phyloP scores from a whole-genome alignment of 2,329 filamentous ascomycete genomes.

The Tolypocladium inflatum region DNA sequence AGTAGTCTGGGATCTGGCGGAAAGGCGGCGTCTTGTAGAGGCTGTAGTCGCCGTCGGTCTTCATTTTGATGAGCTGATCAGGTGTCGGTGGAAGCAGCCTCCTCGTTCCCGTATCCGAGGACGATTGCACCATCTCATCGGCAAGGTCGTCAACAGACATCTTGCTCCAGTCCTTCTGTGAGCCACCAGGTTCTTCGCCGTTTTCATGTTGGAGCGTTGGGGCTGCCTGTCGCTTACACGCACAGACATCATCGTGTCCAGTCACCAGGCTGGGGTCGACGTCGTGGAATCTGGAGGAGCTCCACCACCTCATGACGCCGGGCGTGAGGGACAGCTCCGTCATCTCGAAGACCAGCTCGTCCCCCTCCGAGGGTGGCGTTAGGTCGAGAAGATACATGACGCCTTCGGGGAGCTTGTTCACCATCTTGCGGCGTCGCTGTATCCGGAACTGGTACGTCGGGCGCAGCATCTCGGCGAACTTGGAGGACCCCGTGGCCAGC shows the following conservation, averaged over 20 bases:
- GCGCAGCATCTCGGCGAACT: slow-evolving; percentile 35
- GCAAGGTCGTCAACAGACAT: not conserved
- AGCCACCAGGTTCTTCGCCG: not conserved
- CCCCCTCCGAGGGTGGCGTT: slow-evolving; percentile 51
- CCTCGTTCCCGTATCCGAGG: not conserved
- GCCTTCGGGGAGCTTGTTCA: slow-evolving; percentile 25
- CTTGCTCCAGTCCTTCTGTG: not conserved
- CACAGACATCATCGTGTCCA: slow-evolving; percentile 33
- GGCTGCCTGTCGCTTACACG: slow-evolving; percentile 11
- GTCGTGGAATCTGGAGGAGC: slow-evolving; percentile 21
- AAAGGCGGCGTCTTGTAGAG: slow-evolving; percentile 16
- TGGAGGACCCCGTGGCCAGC: slow-evolving; percentile 32
- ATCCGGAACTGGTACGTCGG: slow-evolving; percentile 30
- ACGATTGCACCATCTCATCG: not conserved
- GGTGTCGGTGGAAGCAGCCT: slow-evolving; percentile 1
- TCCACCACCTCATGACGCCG: slow-evolving; percentile 47
- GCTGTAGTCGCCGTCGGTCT: slow-evolving; percentile 8
- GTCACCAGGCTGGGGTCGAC: slow-evolving; percentile 19
- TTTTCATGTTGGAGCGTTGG: not conserved
- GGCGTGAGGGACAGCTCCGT: slow-evolving; percentile 48
- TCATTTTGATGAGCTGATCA: slow-evolving; percentile 11
- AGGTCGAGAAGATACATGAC: slow-evolving; percentile 54
- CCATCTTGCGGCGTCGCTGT: slow-evolving; percentile 25
- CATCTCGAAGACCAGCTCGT: slow-evolving; percentile 50
- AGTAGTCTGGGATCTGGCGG: slow-evolving; percentile 47